A percentile compares a stretch with the other conserved stretches of the same genome.
Conservation (phyloP, 805 yeast species). For the Schwanniomyces yamadae region DNA sequence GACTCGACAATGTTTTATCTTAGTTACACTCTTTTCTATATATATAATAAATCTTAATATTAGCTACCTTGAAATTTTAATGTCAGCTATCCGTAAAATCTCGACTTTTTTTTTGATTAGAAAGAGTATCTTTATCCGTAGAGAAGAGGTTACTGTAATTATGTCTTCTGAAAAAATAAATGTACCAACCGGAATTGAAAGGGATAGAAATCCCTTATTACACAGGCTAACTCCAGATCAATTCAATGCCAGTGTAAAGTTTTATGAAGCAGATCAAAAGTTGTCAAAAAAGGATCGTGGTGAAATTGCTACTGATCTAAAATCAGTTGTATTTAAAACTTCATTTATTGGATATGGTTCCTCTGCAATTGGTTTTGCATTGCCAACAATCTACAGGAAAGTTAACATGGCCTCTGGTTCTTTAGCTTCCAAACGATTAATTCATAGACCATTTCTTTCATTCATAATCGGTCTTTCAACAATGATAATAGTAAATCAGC, state of each 20-base stretch:
- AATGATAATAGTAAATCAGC: slow-evolving; percentile 25
- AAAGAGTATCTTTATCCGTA: too few relatives aligned
- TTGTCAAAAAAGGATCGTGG: slow-evolving; percentile 31
- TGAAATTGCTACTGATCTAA: slow-evolving; percentile 30
- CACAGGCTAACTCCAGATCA: slow-evolving; percentile 31
- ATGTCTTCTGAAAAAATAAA: too few relatives aligned
- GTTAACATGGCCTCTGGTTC: slow-evolving; percentile 4
- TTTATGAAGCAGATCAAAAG: slow-evolving; percentile 41
- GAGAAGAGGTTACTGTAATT: too few relatives aligned
- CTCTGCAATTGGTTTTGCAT: slow-evolving; percentile 25
- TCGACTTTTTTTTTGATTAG: too few relatives aligned
- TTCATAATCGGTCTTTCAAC: slow-evolving; percentile 28
- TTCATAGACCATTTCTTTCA: slow-evolving; percentile 35
- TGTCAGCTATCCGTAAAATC: too few relatives aligned
- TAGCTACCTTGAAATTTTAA: too few relatives aligned
- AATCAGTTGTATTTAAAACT: slow-evolving; percentile 21
- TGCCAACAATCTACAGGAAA: slow-evolving; percentile 29
- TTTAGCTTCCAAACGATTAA: slow-evolving; percentile 4
- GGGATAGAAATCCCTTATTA: slow-evolving; percentile 23
- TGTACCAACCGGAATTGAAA: slow-evolving; percentile 1
- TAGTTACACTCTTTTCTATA: too few relatives aligned
- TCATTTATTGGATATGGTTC: slow-evolving; percentile 25
- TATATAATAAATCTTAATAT: too few relatives aligned
- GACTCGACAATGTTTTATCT: slow-evolving; percentile 56
- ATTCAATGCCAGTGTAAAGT: slow-evolving; percentile 36